Evolutionary conservation across 2,329 filamentous ascomycete genomes (phyloP), one percentile per base, ranked within the genome.

Genomic region (Neonectria hederae): DNA sequence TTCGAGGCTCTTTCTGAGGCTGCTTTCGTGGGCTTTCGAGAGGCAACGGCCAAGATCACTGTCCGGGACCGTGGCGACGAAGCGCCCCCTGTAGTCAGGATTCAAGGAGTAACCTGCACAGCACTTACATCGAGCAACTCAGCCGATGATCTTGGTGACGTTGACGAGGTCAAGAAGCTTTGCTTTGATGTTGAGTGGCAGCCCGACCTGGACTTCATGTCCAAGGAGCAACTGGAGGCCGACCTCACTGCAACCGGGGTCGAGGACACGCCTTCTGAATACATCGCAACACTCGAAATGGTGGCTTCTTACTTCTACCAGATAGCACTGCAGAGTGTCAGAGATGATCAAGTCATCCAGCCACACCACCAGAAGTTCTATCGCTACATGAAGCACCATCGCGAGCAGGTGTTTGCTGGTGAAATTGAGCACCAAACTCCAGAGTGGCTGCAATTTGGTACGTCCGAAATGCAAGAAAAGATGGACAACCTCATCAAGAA

Each of bases 291-390:
- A 2, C 51, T 54, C 7, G 51, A 40, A 22, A 54, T 40, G 51
- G 32, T 54, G 5, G 55, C 55, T 8, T 49, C 46, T 3, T 59
- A 32, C 55, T 59, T 52, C 19, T 59, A 59, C 55, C 10, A 51
- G 5, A 14, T 32, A 17, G 43, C 35, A 2, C 32, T 59, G 4
- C 32, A 59, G 21, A 43, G 11, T 10, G 55, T 59, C 17, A 51
- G 35, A 10, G 45, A 52, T 4, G 55, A 51, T n/a, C 55, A 59
- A 17, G 55, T 43, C 46, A 52, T 59, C 10, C 46, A 52, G 10
- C 55, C 40, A 11, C 59, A 62, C 21, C 59, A 57, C 28, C 59
- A 62, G n/a, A 62, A 62, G 30, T 62, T 62, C 26, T 62, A 43
- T 35, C 52, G 59, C 13, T 62, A 56, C 26, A 62, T 62, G 59